These are phyloP conservation scores for Populus euphratica DNA, from an alignment of 345 rosid genomes.

Conservation along the genomic window DNA sequence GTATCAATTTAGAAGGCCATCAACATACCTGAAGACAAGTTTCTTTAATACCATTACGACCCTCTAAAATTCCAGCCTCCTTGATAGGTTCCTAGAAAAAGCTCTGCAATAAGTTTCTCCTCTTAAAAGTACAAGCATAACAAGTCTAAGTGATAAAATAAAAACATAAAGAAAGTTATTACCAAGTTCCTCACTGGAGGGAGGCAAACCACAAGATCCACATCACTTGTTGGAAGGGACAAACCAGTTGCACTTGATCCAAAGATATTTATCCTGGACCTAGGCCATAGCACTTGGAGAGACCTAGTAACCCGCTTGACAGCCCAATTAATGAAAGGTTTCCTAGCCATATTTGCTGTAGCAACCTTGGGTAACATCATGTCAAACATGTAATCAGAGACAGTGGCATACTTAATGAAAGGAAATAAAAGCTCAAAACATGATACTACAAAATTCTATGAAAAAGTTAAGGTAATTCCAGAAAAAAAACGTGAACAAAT, in stretches of 20 bases:
- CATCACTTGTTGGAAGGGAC: conserved; percentile 96
- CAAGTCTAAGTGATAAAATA: conserved; percentile 9
- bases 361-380: conserved; percentile 55
- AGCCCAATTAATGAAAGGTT: conserved; percentile 92
- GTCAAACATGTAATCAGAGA: conserved; percentile 22
- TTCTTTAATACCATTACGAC: conserved; percentile 99
- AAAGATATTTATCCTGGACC: conserved; percentile 86
- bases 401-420: background rate
- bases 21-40: conserved; percentile 90
- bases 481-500: conserved; percentile 1
- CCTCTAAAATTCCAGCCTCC: conserved; percentile 99
- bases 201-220: conserved; percentile 95
- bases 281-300: conserved; percentile 95
- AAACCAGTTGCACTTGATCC: conserved; percentile 96
- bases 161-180: conserved; percentile 19
- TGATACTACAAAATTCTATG: background rate
- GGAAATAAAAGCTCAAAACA: conserved; percentile 1
- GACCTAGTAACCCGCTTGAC: conserved; percentile 91
- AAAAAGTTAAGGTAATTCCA: conserved; percentile 2
- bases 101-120: conserved; percentile 29
- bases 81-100: conserved; percentile 83
- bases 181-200: conserved; percentile 99
- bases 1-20: background rate
- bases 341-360: conserved; percentile 70
- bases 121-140: conserved; percentile 13